Evolutionary conservation across 768 basidiomycete genomes (phyloP).

Genomic region (Amanita polypyramis): DNA sequence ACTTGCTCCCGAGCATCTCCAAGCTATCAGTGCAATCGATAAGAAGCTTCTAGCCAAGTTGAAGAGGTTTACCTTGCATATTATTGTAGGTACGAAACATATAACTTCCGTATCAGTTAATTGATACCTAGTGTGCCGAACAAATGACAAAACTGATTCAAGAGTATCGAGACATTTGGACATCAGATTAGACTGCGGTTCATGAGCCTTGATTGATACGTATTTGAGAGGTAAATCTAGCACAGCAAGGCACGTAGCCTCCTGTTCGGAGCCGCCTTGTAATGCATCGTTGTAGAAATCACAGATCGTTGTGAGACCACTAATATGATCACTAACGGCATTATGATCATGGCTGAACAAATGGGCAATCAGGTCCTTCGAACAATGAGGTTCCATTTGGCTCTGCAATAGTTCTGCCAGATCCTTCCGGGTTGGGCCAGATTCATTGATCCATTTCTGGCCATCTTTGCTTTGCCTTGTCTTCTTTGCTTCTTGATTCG

Average conservation of each 20-base stretch:
- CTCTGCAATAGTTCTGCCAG: slow-evolving; percentile 74
- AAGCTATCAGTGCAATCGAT: slow-evolving; percentile 40
- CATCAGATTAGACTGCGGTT: slow-evolving; percentile 83
- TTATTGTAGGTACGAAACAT: slow-evolving; percentile 82
- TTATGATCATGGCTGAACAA: slow-evolving; percentile 96
- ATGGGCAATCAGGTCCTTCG: slow-evolving; percentile 61
- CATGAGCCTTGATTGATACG: slow-evolving; percentile 78
- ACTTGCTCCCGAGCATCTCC: slow-evolving; percentile 87
- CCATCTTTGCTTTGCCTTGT: slow-evolving; percentile 64
- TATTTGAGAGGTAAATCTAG: slow-evolving; percentile 92
- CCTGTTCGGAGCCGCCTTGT: slow-evolving; percentile 45
- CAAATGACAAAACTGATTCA: slow-evolving; percentile 65
- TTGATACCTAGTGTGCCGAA: slow-evolving; percentile 65
- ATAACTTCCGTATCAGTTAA: slow-evolving; percentile 79
- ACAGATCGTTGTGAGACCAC: slow-evolving; percentile 61
- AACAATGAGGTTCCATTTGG: slow-evolving; percentile 85
- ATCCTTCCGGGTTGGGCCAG: slow-evolving; percentile 76
- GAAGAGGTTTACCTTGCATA: slow-evolving; percentile 61
- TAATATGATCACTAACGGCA: slow-evolving; percentile 84
- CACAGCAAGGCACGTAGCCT: slow-evolving; percentile 68
- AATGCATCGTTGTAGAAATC: slow-evolving; percentile 63
- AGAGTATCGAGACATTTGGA: slow-evolving; percentile 85
- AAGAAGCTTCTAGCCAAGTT: neutral
- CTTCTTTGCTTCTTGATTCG: slow-evolving; percentile 55
- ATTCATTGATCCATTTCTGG: slow-evolving; percentile 78